Evolutionary conservation across 805 yeast genomes (phyloP).

Genomic region (Kregervanrija delftensis): DNA sequence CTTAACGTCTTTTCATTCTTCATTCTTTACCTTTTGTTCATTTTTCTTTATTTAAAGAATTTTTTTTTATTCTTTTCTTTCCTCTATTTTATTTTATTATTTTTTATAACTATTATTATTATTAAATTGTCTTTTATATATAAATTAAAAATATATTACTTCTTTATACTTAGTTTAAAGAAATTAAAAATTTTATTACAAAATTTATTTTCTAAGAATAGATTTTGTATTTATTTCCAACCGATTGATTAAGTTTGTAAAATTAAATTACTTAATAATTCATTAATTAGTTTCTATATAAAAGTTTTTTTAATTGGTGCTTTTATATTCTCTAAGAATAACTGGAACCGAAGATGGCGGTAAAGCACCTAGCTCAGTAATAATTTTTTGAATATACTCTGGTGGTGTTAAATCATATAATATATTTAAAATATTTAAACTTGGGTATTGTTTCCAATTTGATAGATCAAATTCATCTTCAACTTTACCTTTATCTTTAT

Average conservation of each 20-base stretch:
- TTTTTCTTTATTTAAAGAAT: background rate
- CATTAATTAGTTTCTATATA: background rate
- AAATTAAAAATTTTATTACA: background rate
- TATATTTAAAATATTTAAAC: conserved; percentile 70
- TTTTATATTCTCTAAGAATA: conserved; percentile 84
- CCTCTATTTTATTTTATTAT: background rate
- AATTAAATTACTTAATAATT: background rate
- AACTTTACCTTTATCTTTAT: conserved; percentile 19
- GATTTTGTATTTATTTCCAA: background rate
- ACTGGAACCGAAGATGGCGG: conserved; percentile 99
- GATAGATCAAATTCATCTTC: conserved; percentile 38
- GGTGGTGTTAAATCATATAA: conserved; percentile 95
- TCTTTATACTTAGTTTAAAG: background rate
- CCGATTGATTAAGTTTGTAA: background rate
- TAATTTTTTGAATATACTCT: conserved; percentile 84
- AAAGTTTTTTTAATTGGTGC: conserved; percentile 15
- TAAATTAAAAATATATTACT: background rate
- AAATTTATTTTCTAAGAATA: background rate
- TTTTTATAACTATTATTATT: background rate
- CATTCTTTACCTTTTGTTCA: background rate
- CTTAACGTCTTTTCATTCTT: background rate
- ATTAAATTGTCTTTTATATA: background rate
- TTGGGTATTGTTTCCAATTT: conserved; percentile 58
- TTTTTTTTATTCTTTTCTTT: background rate
- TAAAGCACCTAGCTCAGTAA: conserved; percentile 91